Evolutionary conservation across 495 filamentous ascomycete genomes (phyloP), one percentile per base, ranked within the genome.

Genomic region (Viridothelium virens): DNA sequence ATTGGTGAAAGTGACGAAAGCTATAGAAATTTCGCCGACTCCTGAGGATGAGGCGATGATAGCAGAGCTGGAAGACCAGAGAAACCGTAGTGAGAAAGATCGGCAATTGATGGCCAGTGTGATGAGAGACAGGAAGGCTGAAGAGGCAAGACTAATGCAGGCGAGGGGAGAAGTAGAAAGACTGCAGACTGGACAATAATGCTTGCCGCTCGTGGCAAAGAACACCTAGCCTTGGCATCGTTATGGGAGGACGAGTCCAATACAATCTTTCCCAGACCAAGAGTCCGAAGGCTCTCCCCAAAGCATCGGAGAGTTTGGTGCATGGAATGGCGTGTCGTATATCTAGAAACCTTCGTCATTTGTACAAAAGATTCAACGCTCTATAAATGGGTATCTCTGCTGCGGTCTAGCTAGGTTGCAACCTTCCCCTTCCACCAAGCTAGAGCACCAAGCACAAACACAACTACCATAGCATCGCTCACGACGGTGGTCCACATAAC

Each of bases 391-490:
- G 53, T 59, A 59, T 59, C 53, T 34, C 36, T 3, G 31, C 36
- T 3, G 31, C 3, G 18, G 53, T 36, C 31, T 36, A 33, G 11
- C 31, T 63, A 72, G 31, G 64, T 33, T 9, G 37, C 63, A 39
- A 56, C 61, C 4, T 38, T 63, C 37, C 78, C 76, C 67, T 80
- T 79, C 79, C 82, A 86, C 87, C 89, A 93, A 63, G 81, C 81
- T 66, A 85, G 82, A 38, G 83, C 78, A 14, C 91, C 91, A 70
- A 96, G 75, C 64, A 91, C 83, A 80, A 96, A 96, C 2, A 96
- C 76, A 62, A 89, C 83, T 3, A 87, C 81, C 74, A 90, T 77
- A 34, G 86, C 85, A 77, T 91, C 88, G 39, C 76, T 78, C 63
- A 82, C 78, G 2, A 91, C 80, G 44, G 86, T 86, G 10, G 76